Conservation (phyloP, 345 rosid genomes). For the Citrus medica region DNA sequence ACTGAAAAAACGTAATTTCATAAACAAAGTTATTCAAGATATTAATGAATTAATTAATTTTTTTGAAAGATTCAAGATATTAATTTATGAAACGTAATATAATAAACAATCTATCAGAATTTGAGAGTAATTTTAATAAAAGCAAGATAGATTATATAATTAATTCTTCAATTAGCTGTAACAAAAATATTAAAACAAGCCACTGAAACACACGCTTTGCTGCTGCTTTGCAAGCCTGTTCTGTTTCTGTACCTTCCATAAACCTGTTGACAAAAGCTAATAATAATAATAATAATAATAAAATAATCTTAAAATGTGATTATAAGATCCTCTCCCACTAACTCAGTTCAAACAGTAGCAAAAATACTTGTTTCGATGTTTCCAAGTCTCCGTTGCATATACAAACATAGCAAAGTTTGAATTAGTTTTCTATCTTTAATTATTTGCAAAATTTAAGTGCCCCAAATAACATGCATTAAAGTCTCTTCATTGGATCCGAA, state of each 20-base stretch:
- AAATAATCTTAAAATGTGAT: neutral
- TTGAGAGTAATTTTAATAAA: too few species aligned
- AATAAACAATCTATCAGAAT: too few species aligned
- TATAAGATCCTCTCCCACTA: neutral
- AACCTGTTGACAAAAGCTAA: neutral
- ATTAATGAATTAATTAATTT: too few species aligned
- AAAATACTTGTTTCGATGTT: neutral
- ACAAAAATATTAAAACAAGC: neutral
- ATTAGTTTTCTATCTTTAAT: neutral
- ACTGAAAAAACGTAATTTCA: too few species aligned
- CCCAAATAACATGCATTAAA: neutral
- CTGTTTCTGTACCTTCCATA: neutral
- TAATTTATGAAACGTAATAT: too few species aligned
- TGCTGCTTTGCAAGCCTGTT: neutral
- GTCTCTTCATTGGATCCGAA: constrained; percentile 27
- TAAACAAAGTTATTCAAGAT: too few species aligned
- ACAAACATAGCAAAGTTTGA: neutral
- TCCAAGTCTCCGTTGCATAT: neutral
- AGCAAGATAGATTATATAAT: neutral
- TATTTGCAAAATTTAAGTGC: neutral
- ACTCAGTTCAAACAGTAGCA: neutral
- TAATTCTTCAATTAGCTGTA: neutral
- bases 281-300: neutral
- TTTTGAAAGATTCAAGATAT: too few species aligned
- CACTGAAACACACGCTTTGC: neutral